Evolutionary conservation across 352 stramenopile genomes (phyloP).

Genomic region (Globisporangium emineosum): DNA sequence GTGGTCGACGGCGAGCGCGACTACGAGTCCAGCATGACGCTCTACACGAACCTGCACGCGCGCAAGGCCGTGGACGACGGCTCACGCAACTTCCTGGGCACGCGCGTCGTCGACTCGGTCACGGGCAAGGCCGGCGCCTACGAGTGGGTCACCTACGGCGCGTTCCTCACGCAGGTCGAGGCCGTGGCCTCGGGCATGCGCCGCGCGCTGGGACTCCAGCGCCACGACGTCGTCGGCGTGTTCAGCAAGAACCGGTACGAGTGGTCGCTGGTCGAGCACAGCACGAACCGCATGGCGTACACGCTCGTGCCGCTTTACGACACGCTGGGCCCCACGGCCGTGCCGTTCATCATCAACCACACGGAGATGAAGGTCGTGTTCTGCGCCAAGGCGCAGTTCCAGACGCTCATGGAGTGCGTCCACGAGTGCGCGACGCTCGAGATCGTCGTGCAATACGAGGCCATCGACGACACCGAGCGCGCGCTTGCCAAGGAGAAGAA

Average conservation of each 20-base stretch:
- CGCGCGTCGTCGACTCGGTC: conserved; percentile 28
- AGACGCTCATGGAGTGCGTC: conserved; percentile 32
- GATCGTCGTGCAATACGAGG: conserved; percentile 50
- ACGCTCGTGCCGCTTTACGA: conserved; percentile 59
- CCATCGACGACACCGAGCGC: conserved; percentile 21
- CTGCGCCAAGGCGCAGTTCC: conserved; percentile 50
- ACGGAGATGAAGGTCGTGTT: conserved; percentile 72
- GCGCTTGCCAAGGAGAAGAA: conserved; percentile 9
- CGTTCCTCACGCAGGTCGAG: conserved; percentile 44
- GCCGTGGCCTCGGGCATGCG: conserved; percentile 33
- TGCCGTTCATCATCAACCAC: conserved; percentile 76
- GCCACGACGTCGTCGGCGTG: conserved; percentile 46
- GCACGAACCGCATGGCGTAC: conserved; percentile 61
- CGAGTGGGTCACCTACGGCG: conserved; percentile 50
- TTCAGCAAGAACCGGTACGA: conserved; percentile 62
- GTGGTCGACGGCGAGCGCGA: conserved; percentile 19
- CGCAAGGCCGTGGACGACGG: conserved; percentile 43
- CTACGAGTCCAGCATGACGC: conserved; percentile 47
- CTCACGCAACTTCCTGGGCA: conserved; percentile 46
- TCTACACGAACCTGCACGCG: conserved; percentile 55
- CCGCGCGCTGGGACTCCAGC: conserved; percentile 25
- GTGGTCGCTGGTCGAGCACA: conserved; percentile 58
- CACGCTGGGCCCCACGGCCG: conserved; percentile 44
- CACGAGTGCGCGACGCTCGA: conserved; percentile 46
- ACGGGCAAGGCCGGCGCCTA: conserved; percentile 38